Evolutionary conservation across 129 eudicot species (phyloP), one percentile per base, ranked within the genome.

Genomic region (Arctium minus): DNA sequence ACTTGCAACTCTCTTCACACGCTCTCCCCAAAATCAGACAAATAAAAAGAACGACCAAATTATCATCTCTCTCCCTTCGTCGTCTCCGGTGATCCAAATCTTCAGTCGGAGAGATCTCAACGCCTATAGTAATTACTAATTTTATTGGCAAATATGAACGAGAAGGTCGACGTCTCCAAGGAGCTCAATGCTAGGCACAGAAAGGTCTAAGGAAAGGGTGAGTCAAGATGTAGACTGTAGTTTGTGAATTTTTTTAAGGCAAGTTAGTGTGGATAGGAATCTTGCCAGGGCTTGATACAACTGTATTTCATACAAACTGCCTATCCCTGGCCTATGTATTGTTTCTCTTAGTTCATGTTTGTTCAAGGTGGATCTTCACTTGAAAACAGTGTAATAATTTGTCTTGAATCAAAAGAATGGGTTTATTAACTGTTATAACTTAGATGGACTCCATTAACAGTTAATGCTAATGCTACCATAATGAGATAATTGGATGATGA

Each of bases 101-200:
- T 36, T 40, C 79, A 4, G 35, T 17, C 69, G 67, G 81, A 80
- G 81, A 85, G 81, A 85, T 85, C 88, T 22, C 27, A 22, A 22
- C 0, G 27, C 27, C 27, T 80, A 76, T 75, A 31, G 8, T 18
- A 38, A 35, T 29, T 5, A 17, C 73, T 76, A 36, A 10, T 70
- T 80, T 76, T 9, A 78, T 78, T 67, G 69, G 82, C 17, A 68
- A 79, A 74, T 62, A 93, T 94, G 98, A 94, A 94, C 87, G 83
- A 86, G 88, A 94, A 94, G 80, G 94, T 92, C 3, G 89, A 82
- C 72, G 92, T 93, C 8, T 82, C 94, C 78, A 93, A 93, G 82
- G 98, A 93, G 87, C 92, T 93, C 36, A 89, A 91, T 85, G 92
- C 94, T 71, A 88, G 84, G 89, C 94, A 91, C 87, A 79, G 86